A percentile compares a stretch with the other conserved stretches of the same genome.
Evolutionary conservation across 176 grass and related monocot genomes (phyloP).

Genomic region (Raddia distichophylla): DNA sequence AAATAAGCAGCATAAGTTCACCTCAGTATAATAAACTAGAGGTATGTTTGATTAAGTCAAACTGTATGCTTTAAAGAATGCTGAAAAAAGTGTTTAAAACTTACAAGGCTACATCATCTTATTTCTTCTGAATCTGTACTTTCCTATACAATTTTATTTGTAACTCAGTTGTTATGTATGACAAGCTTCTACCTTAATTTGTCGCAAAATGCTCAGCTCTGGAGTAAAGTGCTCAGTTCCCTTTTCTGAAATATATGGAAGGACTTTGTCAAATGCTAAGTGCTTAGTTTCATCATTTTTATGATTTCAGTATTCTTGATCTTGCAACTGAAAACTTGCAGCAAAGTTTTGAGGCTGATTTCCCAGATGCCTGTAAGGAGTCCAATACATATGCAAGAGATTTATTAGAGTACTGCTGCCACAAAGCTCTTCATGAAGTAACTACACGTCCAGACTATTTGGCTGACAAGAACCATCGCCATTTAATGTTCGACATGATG

Average conservation of each 20-base stretch:
- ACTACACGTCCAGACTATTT: constrained; percentile 69
- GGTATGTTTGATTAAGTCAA: not conserved
- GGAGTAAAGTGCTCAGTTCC: constrained; percentile 32
- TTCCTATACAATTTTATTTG: constrained; percentile 14
- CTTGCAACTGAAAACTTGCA: constrained; percentile 57
- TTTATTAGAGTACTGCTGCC: constrained; percentile 77
- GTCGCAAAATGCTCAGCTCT: constrained; percentile 31
- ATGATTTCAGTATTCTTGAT: constrained; percentile 79
- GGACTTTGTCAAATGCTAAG: no score
- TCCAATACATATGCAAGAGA: constrained; percentile 58
- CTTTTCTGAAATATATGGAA: not conserved
- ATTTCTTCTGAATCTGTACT: not conserved
- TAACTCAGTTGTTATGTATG: constrained; percentile 1
- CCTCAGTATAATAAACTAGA: not conserved
- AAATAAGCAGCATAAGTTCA: constrained; percentile 2
- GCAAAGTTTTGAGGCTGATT: constrained; percentile 65
- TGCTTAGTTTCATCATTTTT: constrained; percentile 15
- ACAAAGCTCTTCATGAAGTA: constrained; percentile 75
- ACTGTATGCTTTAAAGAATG: not conserved
- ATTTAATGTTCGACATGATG: constrained; percentile 92
- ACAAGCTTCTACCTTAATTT: constrained; percentile 1
- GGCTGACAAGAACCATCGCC: constrained; percentile 69
- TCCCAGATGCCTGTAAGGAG: constrained; percentile 45
- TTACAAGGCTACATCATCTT: not conserved
- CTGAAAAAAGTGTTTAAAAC: constrained; percentile 15